These are phyloP conservation scores for Sphagnum fallax DNA, from an alignment of 228 moss, liverwort and hornwort species.

Conservation along the genomic window DNA sequence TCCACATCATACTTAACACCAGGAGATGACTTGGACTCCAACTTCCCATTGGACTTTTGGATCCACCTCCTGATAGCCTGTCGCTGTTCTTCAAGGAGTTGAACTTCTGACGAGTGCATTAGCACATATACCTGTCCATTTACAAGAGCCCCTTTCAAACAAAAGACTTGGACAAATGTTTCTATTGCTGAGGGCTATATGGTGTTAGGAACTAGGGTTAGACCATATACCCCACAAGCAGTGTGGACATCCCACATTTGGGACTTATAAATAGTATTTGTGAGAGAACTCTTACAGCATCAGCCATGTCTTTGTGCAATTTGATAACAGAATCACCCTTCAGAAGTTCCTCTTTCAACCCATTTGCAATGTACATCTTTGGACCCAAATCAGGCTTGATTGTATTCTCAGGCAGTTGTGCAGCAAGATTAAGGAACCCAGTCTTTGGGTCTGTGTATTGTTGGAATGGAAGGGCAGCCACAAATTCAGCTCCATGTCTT, in stretches of 20 bases:
- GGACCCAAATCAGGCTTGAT: slow-evolving; percentile 90
- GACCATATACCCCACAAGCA: too few species aligned
- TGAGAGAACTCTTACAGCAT: slow-evolving; percentile 44
- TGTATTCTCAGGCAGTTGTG: slow-evolving; percentile 60
- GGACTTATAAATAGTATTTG: too few species aligned
- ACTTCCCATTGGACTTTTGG: slow-evolving; percentile 16
- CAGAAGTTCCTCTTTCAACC: slow-evolving; percentile 66
- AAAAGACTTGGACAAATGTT: too few species aligned
- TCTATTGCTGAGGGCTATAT: too few species aligned
- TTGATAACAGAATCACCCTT: slow-evolving; percentile 95
- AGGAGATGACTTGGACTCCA: too few species aligned
- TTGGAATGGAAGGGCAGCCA: slow-evolving; percentile 77
- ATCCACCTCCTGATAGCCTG: slow-evolving; percentile 13
- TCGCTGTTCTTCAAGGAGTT: slow-evolving; percentile 15
- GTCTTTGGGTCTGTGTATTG: slow-evolving; percentile 75
- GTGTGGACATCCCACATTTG: too few species aligned
- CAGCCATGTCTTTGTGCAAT: slow-evolving; percentile 97
- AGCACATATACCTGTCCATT: slow-evolving; percentile 27
- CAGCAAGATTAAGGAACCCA: slow-evolving; percentile 80
- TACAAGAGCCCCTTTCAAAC: too few species aligned
- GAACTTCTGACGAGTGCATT: slow-evolving; percentile 35
- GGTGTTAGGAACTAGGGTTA: too few species aligned
- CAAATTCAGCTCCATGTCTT: slow-evolving; percentile 79
- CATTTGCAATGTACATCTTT: slow-evolving; percentile 94
- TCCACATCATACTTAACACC: too few species aligned